Evolutionary conservation across 176 grass and related monocot species (phyloP).

Genomic region (Melocanna baccifera): DNA sequence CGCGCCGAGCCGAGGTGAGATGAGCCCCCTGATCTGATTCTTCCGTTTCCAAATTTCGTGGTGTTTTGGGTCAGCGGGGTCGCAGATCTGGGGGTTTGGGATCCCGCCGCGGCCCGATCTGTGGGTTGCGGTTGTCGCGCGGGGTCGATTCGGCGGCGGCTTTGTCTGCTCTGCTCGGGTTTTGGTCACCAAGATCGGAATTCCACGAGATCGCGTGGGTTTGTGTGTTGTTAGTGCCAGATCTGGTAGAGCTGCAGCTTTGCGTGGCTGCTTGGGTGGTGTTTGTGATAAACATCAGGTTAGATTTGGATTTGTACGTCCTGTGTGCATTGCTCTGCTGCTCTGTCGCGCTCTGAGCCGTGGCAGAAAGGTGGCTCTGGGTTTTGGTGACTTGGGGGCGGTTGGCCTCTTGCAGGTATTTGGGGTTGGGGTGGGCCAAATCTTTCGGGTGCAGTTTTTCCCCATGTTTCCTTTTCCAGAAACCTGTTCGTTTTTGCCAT

Average conservation of each 20-base stretch:
- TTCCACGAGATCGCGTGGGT: slow-evolving; percentile 10
- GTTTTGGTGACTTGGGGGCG: not conserved
- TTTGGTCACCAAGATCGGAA: not conserved
- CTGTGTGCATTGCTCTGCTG: slow-evolving; percentile 6
- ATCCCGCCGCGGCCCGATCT: not conserved
- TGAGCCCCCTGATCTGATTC: slow-evolving; percentile 2
- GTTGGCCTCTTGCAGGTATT: slow-evolving; percentile 15
- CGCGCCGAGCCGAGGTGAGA: slow-evolving; percentile 19
- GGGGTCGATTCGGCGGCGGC: not conserved
- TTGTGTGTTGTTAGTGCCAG: not conserved
- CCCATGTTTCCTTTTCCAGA: slow-evolving; percentile 24
- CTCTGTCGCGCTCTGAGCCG: slow-evolving; percentile 19
- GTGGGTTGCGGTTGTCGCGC: not conserved
- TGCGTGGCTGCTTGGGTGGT: not conserved
- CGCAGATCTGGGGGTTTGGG: slow-evolving; percentile 29
- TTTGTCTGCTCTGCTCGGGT: not conserved
- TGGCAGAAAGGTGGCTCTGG: slow-evolving; percentile 30
- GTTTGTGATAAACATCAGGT: not conserved
- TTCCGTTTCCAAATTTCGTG: not conserved
- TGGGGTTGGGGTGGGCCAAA: slow-evolving; percentile 16
- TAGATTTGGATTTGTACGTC: not conserved
- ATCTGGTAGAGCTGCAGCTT: slow-evolving; percentile 24
- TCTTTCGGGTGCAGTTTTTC: slow-evolving; percentile 7
- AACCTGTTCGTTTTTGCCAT: slow-evolving; percentile 6
- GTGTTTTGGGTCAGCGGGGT: not conserved